Evolutionary conservation across 2,329 filamentous ascomycete species (phyloP).

Genomic region (Ceratocystis papillata): DNA sequence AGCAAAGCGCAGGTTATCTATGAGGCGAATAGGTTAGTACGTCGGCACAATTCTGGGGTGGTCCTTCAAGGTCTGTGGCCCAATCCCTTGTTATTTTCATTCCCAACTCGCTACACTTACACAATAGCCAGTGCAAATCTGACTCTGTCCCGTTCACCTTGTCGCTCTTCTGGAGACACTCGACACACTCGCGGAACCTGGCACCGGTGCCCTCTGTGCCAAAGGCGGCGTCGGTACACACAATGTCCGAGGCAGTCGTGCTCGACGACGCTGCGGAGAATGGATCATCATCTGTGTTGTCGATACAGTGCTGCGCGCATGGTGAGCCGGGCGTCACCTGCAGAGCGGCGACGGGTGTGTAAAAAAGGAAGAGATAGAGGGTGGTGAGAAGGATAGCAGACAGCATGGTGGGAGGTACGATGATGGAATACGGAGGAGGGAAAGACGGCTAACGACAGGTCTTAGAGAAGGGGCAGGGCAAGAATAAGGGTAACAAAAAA

Average conservation of each 20-base stretch:
- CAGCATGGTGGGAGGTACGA: background rate
- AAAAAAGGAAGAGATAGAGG: background rate
- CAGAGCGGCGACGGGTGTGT: slow-evolving; percentile 29
- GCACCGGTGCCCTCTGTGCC: slow-evolving; percentile 33
- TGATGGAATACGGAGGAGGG: background rate
- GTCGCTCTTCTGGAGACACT: slow-evolving; percentile 40
- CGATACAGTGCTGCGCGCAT: slow-evolving; percentile 41
- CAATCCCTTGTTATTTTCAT: background rate
- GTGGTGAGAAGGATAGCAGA: background rate
- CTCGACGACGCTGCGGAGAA: slow-evolving; percentile 32
- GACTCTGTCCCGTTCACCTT: slow-evolving; percentile 33
- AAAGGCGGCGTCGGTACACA: slow-evolving; percentile 37
- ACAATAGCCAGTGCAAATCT: slow-evolving; percentile 39
- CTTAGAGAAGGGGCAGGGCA: background rate
- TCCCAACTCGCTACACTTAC: slow-evolving; percentile 31
- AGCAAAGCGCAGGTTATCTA: slow-evolving; percentile 43
- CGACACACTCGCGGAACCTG: slow-evolving; percentile 39
- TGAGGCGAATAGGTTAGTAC: background rate
- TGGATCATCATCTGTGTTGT: slow-evolving; percentile 31
- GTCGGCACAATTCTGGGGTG: too few species aligned
- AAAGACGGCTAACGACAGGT: background rate
- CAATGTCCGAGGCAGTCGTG: slow-evolving; percentile 39
- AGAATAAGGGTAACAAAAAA: too few species aligned
- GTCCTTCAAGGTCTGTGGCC: too few species aligned
- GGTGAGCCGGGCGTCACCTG: slow-evolving; percentile 42